Percentiles rank a stretch among this genome's conserved stretches.
Conservation (phyloP, 176 grass and related monocot genomes). For the Aegilops bicornis region DNA sequence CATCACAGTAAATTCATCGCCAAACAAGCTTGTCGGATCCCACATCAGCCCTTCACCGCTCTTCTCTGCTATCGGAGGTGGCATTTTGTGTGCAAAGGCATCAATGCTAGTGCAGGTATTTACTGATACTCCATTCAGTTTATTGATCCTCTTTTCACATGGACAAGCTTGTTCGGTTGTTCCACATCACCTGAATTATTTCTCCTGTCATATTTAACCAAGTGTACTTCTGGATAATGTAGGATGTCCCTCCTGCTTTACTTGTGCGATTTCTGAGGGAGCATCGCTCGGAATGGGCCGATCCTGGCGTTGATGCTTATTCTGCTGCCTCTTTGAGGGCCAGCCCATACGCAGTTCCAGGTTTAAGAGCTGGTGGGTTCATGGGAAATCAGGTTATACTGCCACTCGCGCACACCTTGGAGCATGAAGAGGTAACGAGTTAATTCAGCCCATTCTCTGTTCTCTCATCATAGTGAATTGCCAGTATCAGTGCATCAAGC, state of each 20-base stretch:
- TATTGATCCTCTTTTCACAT: too few species aligned
- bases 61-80: conserved; percentile 60
- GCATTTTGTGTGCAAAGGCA: conserved; percentile 94
- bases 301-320: conserved; percentile 90
- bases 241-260: conserved; percentile 94
- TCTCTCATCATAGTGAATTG: neutral
- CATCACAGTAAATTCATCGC: conserved; percentile 70
- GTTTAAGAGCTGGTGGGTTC: conserved; percentile 67
- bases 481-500: neutral
- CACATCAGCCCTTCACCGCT: conserved; percentile 54
- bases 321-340: conserved; percentile 75
- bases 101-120: conserved; percentile 93
- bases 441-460: neutral
- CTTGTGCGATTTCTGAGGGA: conserved; percentile 93
- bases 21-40: conserved; percentile 76
- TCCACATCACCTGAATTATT: neutral
- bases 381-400: conserved; percentile 81
- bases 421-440: conserved; percentile 76
- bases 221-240: conserved; percentile 9
- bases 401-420: conserved; percentile 80
- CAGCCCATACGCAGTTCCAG: conserved; percentile 68
- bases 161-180: neutral
- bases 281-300: conserved; percentile 97
- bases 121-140: neutral
- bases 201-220: neutral